Percentiles rank a stretch among this genome's conserved stretches.
Conservation (phyloP, 176 grass and related monocot species). For the Puya raimondii region DNA sequence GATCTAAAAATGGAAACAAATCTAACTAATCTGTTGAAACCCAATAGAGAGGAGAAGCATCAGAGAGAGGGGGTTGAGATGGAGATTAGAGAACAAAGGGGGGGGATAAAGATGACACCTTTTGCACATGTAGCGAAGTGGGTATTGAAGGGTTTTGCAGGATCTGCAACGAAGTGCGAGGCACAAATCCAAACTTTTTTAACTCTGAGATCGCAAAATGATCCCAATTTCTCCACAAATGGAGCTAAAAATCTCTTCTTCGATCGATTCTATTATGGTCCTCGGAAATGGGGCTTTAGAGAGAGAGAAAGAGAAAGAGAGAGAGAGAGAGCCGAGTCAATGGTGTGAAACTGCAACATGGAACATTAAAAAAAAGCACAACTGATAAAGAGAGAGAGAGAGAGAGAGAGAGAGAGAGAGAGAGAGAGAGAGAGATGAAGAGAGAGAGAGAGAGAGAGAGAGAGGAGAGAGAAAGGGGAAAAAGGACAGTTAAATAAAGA, state of each 20-base stretch:
- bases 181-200: too few species aligned
- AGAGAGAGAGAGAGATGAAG: too few species aligned
- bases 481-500: constrained; percentile 1
- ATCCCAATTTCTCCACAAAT: background rate
- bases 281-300: background rate
- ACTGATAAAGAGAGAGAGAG: background rate
- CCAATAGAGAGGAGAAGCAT: background rate
- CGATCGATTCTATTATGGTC: background rate
- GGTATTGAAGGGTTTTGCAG: background rate
- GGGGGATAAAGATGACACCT: constrained; percentile 4
- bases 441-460: background rate
- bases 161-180: background rate
- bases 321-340: background rate
- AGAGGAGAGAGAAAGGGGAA: constrained; percentile 1
- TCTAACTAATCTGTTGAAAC: background rate
- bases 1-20: background rate
- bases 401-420: constrained; percentile 2
- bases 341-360: background rate
- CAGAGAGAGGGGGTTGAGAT: background rate
- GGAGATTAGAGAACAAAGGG: too few species aligned
- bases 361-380: background rate
- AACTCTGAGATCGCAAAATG: background rate
- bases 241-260: background rate
- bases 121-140: background rate
- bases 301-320: background rate